These are phyloP conservation scores for Aurinia saxatilis DNA, from an alignment of 345 rosid genomes.

Conservation along the genomic window DNA sequence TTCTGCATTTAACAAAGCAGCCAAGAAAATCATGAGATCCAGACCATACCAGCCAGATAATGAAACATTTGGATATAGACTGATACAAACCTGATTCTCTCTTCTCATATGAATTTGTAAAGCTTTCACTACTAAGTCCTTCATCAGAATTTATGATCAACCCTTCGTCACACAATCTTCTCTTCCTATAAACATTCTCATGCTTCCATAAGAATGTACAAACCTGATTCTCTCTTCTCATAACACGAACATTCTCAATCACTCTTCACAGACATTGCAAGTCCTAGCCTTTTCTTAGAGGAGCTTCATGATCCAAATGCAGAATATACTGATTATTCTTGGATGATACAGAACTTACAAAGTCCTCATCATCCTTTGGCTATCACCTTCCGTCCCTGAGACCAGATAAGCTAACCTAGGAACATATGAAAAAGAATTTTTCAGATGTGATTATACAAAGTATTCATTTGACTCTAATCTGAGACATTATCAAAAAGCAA, in stretches of 20 bases:
- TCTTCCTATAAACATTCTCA: constrained; percentile 48
- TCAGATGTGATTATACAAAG: constrained; percentile 64
- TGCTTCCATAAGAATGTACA: too few species aligned
- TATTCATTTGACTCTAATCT: constrained; percentile 48
- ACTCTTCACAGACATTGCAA: constrained; percentile 44
- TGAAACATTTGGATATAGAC: background rate
- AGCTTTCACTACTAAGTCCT: constrained; percentile 75
- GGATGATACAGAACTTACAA: constrained; percentile 83
- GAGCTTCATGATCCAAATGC: constrained; percentile 81
- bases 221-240: too few species aligned
- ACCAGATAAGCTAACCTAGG: constrained; percentile 72
- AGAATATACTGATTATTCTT: constrained; percentile 68
- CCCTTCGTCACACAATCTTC: too few species aligned
- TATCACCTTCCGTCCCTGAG: constrained; percentile 78
- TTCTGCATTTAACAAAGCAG: constrained; percentile 30
- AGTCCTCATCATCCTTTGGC: constrained; percentile 61
- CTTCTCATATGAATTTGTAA: constrained; percentile 62
- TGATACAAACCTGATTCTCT: constrained; percentile 38
- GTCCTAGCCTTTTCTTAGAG: constrained; percentile 64
- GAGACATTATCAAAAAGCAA: constrained; percentile 39
- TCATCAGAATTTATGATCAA: constrained; percentile 63
- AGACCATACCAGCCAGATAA: background rate
- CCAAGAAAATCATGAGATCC: constrained; percentile 19
- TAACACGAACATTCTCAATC: constrained; percentile 76
- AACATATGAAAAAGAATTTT: constrained; percentile 30